Conservation (phyloP, 2,329 filamentous ascomycete genomes). For the Pseudopyricularia cyperi region DNA sequence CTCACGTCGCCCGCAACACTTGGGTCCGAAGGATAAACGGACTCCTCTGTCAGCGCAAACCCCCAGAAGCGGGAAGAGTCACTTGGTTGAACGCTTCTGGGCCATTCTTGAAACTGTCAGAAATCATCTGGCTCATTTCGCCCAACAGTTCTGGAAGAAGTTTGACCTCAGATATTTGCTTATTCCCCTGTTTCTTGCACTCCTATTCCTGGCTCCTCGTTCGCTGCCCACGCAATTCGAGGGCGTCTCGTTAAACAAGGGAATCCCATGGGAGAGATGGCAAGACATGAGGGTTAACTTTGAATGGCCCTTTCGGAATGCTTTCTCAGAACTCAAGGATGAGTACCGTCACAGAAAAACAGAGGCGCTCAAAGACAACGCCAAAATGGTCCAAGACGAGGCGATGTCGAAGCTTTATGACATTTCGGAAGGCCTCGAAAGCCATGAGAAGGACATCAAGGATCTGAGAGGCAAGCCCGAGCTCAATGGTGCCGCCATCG, state of each 20-base stretch:
- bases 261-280: conserved; percentile 10
- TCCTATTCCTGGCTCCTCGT: not conserved
- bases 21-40: not conserved
- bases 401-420: no score
- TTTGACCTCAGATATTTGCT: not conserved
- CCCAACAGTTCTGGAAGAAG: not conserved
- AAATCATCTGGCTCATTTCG: not conserved
- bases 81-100: not conserved
- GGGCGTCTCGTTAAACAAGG: conserved; percentile 9
- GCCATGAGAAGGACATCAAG: conserved; percentile 12
- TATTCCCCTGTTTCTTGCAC: not conserved
- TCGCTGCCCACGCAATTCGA: conserved; percentile 4
- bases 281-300: conserved; percentile 11
- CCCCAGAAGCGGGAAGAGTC: not conserved
- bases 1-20: no score
- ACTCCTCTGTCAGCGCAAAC: not conserved
- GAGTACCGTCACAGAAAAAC: conserved; percentile 2
- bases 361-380: no score
- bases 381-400: no score
- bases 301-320: conserved; percentile 4
- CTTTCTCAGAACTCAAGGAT: conserved; percentile 5
- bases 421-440: no score
- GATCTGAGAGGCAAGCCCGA: conserved; percentile 15
- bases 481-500: conserved; percentile 23
- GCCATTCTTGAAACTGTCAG: not conserved